Conservation (phyloP, 2,329 filamentous ascomycete species). For the Clarireedia paspali region DNA sequence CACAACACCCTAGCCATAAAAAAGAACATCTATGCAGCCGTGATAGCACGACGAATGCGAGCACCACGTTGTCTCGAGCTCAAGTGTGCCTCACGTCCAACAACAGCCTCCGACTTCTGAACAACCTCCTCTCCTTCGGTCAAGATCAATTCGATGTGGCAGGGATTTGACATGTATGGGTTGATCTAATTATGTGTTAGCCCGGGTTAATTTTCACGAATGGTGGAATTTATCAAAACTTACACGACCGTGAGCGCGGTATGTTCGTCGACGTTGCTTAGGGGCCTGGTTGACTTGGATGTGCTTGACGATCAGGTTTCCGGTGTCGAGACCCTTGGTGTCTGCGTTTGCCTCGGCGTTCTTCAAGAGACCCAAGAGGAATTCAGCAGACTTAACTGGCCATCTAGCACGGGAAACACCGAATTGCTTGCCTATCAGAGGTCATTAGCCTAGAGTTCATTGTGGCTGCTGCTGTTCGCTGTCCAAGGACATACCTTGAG, state of each 20-base stretch:
- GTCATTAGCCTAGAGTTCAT: slow-evolving; percentile 17
- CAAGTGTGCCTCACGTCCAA: slow-evolving; percentile 57
- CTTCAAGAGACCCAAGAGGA: slow-evolving; percentile 93
- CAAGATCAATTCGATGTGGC: slow-evolving; percentile 99
- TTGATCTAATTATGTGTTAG: slow-evolving; percentile 64
- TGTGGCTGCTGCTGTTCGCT: neutral
- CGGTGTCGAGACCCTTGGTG: slow-evolving; percentile 93
- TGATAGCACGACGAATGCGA: slow-evolving; percentile 56
- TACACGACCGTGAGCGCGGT: slow-evolving; percentile 99
- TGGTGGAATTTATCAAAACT: slow-evolving; percentile 37
- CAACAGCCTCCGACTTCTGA: slow-evolving; percentile 72
- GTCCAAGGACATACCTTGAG: slow-evolving; percentile 74
- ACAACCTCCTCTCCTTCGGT: slow-evolving; percentile 96
- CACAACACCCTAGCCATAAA: slow-evolving; percentile 23
- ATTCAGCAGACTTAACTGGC: slow-evolving; percentile 98
- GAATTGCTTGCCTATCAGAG: slow-evolving; percentile 81
- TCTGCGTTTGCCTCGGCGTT: slow-evolving; percentile 97
- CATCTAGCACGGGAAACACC: slow-evolving; percentile 97
- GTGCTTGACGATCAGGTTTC: slow-evolving; percentile 98
- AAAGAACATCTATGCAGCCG: slow-evolving; percentile 46
- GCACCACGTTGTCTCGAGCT: slow-evolving; percentile 86
- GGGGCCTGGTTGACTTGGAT: slow-evolving; percentile 99
- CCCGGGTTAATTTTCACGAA: neutral
- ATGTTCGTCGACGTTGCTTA: slow-evolving; percentile 98
- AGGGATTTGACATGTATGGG: slow-evolving; percentile 99